phyloP scores from a whole-genome alignment of 805 yeast genomes.

The Hanseniaspora occidentalis region DNA sequence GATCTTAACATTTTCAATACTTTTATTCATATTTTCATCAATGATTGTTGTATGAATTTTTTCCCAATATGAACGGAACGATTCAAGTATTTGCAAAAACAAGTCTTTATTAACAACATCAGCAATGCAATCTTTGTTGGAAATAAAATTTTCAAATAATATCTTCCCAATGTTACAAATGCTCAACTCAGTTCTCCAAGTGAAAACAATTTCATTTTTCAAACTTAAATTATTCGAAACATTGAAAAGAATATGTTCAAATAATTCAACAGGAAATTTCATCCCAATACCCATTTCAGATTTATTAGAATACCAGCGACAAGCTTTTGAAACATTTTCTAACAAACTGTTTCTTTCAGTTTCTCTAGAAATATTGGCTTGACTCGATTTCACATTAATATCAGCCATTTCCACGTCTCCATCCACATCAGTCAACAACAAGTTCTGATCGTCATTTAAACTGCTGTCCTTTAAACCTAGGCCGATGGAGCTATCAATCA shows the following conservation, averaged over 20 bases:
- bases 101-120: constrained; percentile 6
- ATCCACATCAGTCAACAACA: constrained; percentile 28
- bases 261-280: constrained; percentile 6
- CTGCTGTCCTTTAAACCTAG: constrained; percentile 18
- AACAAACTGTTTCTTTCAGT: constrained; percentile 31
- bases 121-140: not conserved
- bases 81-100: not conserved
- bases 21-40: constrained; percentile 13
- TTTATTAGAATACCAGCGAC: constrained; percentile 15
- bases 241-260: constrained; percentile 21
- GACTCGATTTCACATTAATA: constrained; percentile 27
- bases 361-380: constrained; percentile 34
- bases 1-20: constrained; percentile 48
- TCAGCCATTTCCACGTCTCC: constrained; percentile 24
- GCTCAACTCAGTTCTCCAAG: constrained; percentile 52
- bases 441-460: constrained; percentile 28
- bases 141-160: constrained; percentile 10
- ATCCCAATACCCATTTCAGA: constrained; percentile 6
- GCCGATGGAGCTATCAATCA: not conserved
- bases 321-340: constrained; percentile 26
- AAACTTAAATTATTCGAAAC: constrained; percentile 20
- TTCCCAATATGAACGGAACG: constrained; percentile 15
- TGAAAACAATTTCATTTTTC: constrained; percentile 19
- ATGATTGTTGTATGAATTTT: constrained; percentile 22
- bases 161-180: constrained; percentile 29